These are phyloP conservation scores for Leishmania braziliensis DNA, from an alignment of 208 protist species.

Conservation along the genomic window DNA sequence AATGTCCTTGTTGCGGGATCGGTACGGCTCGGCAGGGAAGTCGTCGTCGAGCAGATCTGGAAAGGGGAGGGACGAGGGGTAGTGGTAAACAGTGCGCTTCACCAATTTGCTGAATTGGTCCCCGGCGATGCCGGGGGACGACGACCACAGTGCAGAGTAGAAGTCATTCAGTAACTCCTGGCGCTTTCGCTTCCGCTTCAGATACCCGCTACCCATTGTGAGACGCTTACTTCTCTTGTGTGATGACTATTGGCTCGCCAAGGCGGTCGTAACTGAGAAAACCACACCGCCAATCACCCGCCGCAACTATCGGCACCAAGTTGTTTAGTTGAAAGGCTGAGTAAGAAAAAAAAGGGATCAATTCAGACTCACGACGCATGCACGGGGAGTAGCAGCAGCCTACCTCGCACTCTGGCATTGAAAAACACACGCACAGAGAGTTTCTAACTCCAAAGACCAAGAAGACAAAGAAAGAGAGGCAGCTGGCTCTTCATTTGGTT, in stretches of 20 bases:
- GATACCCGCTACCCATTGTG: constrained; percentile 23
- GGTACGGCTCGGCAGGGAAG: constrained; percentile 84
- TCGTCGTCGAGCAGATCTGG: constrained; percentile 64
- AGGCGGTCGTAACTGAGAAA: neutral
- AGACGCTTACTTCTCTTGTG: neutral
- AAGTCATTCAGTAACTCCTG: constrained; percentile 33
- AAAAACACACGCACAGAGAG: neutral
- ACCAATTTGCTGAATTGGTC: constrained; percentile 10
- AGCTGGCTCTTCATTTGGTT: neutral
- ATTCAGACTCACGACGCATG: neutral
- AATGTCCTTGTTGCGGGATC: constrained; percentile 73
- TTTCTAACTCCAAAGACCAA: neutral
- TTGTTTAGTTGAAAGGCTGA: neutral
- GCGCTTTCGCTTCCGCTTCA: constrained; percentile 37
- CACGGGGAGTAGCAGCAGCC: neutral
- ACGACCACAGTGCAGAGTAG: constrained; percentile 8
- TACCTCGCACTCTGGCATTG: neutral
- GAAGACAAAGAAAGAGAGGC: neutral
- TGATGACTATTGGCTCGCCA: neutral
- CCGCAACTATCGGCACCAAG: neutral
- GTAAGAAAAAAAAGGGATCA: neutral
- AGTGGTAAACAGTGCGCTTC: constrained; percentile 65
- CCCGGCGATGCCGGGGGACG: neutral
- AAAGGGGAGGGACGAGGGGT: constrained; percentile 76
- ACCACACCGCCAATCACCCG: neutral